Evolutionary conservation across 129 eudicot species (phyloP).

Genomic region (Calendula officinalis): DNA sequence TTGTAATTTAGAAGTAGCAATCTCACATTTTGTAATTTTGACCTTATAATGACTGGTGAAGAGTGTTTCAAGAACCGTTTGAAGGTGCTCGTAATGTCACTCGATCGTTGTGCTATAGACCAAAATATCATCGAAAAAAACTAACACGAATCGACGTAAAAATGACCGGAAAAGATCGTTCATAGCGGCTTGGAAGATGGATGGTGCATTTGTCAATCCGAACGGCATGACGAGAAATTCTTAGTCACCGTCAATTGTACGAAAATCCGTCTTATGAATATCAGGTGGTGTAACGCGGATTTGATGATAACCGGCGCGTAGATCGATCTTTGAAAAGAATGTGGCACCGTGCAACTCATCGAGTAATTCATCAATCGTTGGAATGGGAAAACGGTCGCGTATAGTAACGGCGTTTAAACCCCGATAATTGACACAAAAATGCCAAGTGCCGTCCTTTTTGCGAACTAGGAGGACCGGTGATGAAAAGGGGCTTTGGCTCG

Average conservation of each 20-base stretch:
- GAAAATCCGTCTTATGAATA: neutral
- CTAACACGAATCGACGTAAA: too few relatives aligned
- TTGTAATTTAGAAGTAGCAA: too few relatives aligned
- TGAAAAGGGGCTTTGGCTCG: neutral
- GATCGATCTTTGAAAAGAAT: neutral
- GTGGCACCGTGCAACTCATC: neutral
- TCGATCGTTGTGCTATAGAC: neutral
- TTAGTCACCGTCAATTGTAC: neutral
- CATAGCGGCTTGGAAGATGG: too few relatives aligned
- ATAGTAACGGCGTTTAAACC: neutral
- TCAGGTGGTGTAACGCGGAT: neutral
- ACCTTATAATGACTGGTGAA: too few relatives aligned
- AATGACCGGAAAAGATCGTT: too few relatives aligned
- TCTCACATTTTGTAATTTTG: too few relatives aligned
- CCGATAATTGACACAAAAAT: neutral
- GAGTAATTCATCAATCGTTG: neutral
- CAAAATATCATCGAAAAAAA: neutral
- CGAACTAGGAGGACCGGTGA: neutral
- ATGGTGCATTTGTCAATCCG: too few relatives aligned
- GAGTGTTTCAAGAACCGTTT: neutral
- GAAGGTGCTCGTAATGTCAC: neutral
- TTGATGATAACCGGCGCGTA: too few relatives aligned
- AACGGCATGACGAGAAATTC: neutral
- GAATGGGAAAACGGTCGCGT: constrained; percentile 2
- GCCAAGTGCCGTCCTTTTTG: too few relatives aligned